Percentiles rank a stretch among this genome's conserved stretches.
Conservation (phyloP, 257 asterid genomes). For the Solanum paucissectum region DNA sequence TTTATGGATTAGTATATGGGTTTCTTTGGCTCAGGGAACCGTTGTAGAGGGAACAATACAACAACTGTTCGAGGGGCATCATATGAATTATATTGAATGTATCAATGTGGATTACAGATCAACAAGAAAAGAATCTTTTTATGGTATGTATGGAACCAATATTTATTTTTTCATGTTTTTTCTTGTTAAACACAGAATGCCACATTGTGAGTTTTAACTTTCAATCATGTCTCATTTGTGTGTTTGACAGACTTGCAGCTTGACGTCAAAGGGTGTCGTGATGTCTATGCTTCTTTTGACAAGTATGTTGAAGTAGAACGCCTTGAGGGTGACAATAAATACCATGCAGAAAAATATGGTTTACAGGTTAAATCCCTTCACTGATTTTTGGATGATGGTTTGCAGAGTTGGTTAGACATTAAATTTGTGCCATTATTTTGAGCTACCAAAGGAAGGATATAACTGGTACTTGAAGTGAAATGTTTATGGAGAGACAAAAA, state of each 20-base stretch:
- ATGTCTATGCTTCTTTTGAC: slow-evolving; percentile 79
- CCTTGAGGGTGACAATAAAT: slow-evolving; percentile 75
- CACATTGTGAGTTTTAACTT: neutral
- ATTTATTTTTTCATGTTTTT: neutral
- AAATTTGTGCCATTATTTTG: neutral
- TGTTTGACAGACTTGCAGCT: slow-evolving; percentile 58
- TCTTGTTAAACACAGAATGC: neutral
- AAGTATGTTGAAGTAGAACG: slow-evolving; percentile 78
- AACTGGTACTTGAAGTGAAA: neutral
- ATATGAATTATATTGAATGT: slow-evolving; percentile 79
- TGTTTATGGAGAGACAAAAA: neutral
- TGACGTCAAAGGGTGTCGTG: slow-evolving; percentile 71
- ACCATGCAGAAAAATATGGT: slow-evolving; percentile 65
- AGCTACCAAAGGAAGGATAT: neutral
- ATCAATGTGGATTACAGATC: slow-evolving; percentile 76
- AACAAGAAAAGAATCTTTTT: slow-evolving; percentile 77
- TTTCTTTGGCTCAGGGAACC: slow-evolving; percentile 44
- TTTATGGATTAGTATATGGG: neutral
- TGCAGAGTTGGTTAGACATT: neutral
- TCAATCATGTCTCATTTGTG: neutral
- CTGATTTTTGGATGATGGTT: neutral
- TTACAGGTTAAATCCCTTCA: slow-evolving; percentile 44
- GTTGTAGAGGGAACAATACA: slow-evolving; percentile 87
- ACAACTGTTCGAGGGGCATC: slow-evolving; percentile 80
- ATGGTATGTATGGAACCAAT: slow-evolving; percentile 31